Conservation (phyloP, 2,329 filamentous ascomycete species). For the Aspergillus vadensis region DNA sequence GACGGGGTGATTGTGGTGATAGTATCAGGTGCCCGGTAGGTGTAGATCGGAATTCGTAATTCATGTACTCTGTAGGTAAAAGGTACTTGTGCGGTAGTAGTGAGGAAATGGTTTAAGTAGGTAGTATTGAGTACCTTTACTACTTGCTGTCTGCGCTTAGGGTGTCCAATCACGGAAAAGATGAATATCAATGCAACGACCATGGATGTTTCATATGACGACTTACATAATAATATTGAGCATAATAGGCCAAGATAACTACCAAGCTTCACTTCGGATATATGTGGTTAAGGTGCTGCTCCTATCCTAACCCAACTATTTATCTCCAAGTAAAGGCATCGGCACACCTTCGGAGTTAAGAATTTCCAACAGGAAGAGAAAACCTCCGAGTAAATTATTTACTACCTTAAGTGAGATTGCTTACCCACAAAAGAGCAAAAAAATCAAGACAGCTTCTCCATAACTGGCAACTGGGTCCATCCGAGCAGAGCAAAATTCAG, state of each 20-base stretch:
- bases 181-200: too few relatives aligned
- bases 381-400: neutral
- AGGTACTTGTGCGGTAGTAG: too few relatives aligned
- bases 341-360: neutral
- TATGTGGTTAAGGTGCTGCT: neutral
- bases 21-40: too few relatives aligned
- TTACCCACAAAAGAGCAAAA: neutral
- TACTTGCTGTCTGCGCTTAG: too few relatives aligned
- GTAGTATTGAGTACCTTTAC: too few relatives aligned
- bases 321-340: neutral
- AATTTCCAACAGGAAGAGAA: too few relatives aligned
- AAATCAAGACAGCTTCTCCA: neutral
- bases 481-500: conserved; percentile 3
- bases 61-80: too few relatives aligned
- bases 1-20: neutral
- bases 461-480: neutral
- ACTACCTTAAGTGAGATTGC: too few relatives aligned
- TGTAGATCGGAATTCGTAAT: too few relatives aligned
- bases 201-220: too few relatives aligned
- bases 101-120: too few relatives aligned
- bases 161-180: too few relatives aligned
- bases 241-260: neutral
- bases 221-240: neutral
- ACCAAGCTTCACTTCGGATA: neutral
- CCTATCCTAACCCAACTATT: neutral